Base-by-base conservation (phyloP, 1,139 yeast species). In the Scheffersomyces lignicola region DNA sequence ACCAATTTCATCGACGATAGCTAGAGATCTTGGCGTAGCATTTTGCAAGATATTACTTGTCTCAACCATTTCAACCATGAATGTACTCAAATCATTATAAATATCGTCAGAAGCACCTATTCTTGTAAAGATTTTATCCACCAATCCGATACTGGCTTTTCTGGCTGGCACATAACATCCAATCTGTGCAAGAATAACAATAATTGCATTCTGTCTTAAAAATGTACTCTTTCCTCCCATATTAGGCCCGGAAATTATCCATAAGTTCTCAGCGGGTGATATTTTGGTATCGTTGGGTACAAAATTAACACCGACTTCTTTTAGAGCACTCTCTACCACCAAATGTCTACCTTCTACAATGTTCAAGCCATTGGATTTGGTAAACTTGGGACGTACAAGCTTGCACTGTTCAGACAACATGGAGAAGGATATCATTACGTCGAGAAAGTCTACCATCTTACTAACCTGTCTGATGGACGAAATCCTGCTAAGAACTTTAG, bases 11-110 rank as follows among this genome's bases (percentile, higher is more conserved):
- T 92, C 98, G 31, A 92, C 77, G 21, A 92, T 84, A 0, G 96
- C 96, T 43, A 92, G 60, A 0, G 97, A 89, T 29, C 71, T 60
- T 0, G 69, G 52, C 0, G 97, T 88, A 1, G 97, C 95, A 40
- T 85, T 78, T 32, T 75, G 70, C 36, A 92, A 60, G 24, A 92
- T 89, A 42, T 77, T 73, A 17, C 95, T 83, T 0, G 96, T 87
- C 53, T 92, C 98, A n/a, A 87, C 76, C 97, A 92, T 90, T 50
- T 92, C 97, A 11, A 90, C 96, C 97, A 92, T 89, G 51, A 92
- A 92, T 0, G 98, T 90, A 44, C 96, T 86, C 59, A 89, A 73
- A 45, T 90, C 94, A 40, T 87, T 79, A 52, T 73, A 88, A 24
- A 92, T 65, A 51, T 90, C 96, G 58, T 92, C 98, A 0, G 94